phyloP scores from a whole-genome alignment of 495 filamentous ascomycete species.

The Barbatosphaeria neglecta region DNA sequence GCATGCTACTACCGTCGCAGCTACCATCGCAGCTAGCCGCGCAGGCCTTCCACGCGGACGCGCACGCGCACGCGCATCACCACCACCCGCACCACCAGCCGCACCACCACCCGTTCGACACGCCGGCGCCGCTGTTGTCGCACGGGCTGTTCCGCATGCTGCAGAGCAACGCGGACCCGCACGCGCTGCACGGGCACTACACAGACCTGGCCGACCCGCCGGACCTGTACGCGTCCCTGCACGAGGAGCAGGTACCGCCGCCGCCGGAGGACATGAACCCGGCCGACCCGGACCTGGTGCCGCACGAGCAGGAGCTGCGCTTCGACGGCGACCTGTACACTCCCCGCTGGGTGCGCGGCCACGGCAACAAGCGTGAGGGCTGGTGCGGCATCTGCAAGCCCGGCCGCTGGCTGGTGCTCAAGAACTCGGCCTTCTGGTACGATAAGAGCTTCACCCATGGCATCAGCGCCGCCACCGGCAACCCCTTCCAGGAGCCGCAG shows the following conservation, averaged over 20 bases:
- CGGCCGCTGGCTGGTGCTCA: conserved; percentile 68
- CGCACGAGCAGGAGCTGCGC: conserved; percentile 64
- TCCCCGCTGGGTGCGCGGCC: conserved; percentile 64
- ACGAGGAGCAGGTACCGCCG: conserved; percentile 54
- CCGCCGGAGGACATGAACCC: conserved; percentile 68
- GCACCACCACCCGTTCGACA: conserved; percentile 42
- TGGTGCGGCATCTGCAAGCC: conserved; percentile 81
- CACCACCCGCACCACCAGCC: too few relatives aligned
- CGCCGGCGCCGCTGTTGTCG: conserved; percentile 43
- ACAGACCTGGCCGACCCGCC: conserved; percentile 57
- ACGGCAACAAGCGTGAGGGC: conserved; percentile 71
- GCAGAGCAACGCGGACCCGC: conserved; percentile 54
- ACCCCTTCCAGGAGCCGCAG: conserved; percentile 58
- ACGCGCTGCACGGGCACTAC: conserved; percentile 49
- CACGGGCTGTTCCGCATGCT: conserved; percentile 57
- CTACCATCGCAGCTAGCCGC: conserved; percentile 33
- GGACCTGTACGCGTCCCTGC: conserved; percentile 58
- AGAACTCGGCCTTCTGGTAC: conserved; percentile 81
- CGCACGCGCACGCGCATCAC: too few relatives aligned
- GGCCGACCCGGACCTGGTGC: conserved; percentile 53
- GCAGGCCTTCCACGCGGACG: conserved; percentile 32
- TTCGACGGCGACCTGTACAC: conserved; percentile 72
- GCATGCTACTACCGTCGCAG: conserved; percentile 36
- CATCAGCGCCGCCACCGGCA: conserved; percentile 66
- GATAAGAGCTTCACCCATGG: conserved; percentile 76